phyloP scores from a whole-genome alignment of 371 early-diverging fungal genomes.

The Mortierella sp. region DNA sequence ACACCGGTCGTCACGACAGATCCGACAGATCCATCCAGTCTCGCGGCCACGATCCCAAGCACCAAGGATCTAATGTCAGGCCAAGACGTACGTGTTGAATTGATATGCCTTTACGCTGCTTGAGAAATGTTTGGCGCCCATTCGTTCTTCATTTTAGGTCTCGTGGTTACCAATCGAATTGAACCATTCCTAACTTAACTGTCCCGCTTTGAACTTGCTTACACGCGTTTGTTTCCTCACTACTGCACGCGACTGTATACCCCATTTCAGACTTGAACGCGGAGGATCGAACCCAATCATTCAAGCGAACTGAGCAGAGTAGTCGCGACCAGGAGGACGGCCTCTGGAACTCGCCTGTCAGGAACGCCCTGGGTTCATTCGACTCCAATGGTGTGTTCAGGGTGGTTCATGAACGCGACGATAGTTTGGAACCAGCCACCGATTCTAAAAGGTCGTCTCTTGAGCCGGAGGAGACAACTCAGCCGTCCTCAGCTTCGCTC shows the following conservation, averaged over 20 bases:
- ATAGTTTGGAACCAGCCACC: conserved; percentile 51
- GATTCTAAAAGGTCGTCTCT: conserved; percentile 74
- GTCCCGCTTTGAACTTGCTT: not conserved
- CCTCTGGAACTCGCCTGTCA: conserved; percentile 56
- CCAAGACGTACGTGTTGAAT: conserved; percentile 38
- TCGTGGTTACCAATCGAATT: not conserved
- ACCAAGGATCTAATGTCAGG: conserved; percentile 37
- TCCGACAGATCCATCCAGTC: conserved; percentile 36
- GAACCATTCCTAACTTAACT: not conserved
- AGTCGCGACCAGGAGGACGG: conserved; percentile 38
- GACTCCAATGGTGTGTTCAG: conserved; percentile 80
- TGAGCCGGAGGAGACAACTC: conserved; percentile 52
- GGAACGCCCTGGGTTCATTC: conserved; percentile 70
- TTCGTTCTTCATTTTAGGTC: not conserved
- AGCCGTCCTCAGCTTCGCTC: conserved; percentile 28
- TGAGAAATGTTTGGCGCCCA: not conserved
- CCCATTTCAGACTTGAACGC: conserved; percentile 16
- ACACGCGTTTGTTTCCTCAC: not conserved
- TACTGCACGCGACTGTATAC: not conserved
- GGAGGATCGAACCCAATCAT: conserved; percentile 24
- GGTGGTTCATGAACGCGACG: conserved; percentile 61
- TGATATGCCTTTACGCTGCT: not conserved
- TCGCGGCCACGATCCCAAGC: conserved; percentile 43
- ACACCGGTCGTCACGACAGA: conserved; percentile 40
- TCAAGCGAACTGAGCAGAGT: conserved; percentile 30